Conservation (phyloP, 495 filamentous ascomycete genomes). For the Trichoderma orchidacearum region DNA sequence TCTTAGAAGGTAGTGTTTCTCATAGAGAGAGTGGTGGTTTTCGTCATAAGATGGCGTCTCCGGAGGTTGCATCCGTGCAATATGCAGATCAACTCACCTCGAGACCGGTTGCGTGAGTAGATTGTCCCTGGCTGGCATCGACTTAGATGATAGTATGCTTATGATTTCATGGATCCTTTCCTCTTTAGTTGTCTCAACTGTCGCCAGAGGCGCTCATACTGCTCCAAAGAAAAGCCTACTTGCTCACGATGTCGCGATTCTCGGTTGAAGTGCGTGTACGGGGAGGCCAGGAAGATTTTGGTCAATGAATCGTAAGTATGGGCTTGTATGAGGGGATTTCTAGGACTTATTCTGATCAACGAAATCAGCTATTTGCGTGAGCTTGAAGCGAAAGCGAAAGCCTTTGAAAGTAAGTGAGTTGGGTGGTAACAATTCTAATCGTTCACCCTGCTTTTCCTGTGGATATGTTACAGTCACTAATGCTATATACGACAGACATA, state of each 20-base stretch:
- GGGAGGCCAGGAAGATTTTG: conserved; percentile 8
- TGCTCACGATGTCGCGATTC: conserved; percentile 9
- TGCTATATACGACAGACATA: neutral
- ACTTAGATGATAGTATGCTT: too few relatives aligned
- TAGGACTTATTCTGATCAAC: neutral
- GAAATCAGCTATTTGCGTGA: conserved; percentile 8
- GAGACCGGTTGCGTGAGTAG: neutral
- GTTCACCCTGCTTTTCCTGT: neutral
- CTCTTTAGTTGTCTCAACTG: conserved; percentile 12
- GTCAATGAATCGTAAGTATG: conserved; percentile 11
- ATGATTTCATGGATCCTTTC: too few relatives aligned
- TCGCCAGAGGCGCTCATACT: conserved; percentile 9
- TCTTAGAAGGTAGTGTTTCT: neutral
- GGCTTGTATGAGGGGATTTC: too few relatives aligned
- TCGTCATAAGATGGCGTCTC: neutral
- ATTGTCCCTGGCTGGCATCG: too few relatives aligned
- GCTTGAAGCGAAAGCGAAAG: conserved; percentile 8
- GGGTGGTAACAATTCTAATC: neutral
- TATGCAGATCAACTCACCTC: neutral
- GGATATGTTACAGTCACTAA: neutral
- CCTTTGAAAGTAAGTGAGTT: neutral
- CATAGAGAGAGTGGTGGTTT: neutral
- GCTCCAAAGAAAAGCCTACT: conserved; percentile 11
- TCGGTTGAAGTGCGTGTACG: conserved; percentile 9
- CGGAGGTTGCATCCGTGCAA: neutral